Base-by-base conservation (phyloP, 2,329 filamentous ascomycete species). In the Arthrocladium fulminans region DNA sequence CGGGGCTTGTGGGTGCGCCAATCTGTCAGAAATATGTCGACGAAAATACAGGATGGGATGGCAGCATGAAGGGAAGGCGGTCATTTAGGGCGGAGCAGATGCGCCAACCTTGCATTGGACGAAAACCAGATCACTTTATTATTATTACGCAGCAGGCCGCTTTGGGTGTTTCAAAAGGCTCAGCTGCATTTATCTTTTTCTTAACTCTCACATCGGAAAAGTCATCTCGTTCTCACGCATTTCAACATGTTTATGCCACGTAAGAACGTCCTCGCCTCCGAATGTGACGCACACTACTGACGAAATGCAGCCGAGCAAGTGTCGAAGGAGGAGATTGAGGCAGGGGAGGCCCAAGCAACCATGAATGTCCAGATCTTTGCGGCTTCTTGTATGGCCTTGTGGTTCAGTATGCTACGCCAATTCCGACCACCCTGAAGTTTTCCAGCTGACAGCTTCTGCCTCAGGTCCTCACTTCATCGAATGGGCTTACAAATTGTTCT, bases 321-420 rank as follows among this genome's bases (percentile, higher is more conserved):
- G 57, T 71, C 69, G 49, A 65, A 68, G 59, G 67, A 68, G 60
- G 66, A 72, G 59, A 65, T 72, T 61, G 69, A 71, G 59, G 72
- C 72, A 60, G 77, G 81, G 64, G 64, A 71, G 37, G 68, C 74
- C 58, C 44, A 47, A 47, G 78, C 79, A 22, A 63, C 62, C 48
- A 65, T 69, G 55, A 76, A 76, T 38, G 68, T 82, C 58, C 73
- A 74, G 61, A 69, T 70, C 61, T 76, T 75, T 43, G 61, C 75
- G 50, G 69, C 70, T 38, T 72, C 73, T 47, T 77, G 75, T 56
- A 62, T 76, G 44, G 63, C 80, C 23, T 71, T 83, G 43, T 82
- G 82, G 65, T 70, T 82, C 44, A 80, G 79, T 83, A 73, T 54
- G 77, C 61, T 3, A 7, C n/a, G n/a, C 6, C 24, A 7, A 20